Conservation (phyloP, 75 land plant species). For the Pinus taeda region DNA sequence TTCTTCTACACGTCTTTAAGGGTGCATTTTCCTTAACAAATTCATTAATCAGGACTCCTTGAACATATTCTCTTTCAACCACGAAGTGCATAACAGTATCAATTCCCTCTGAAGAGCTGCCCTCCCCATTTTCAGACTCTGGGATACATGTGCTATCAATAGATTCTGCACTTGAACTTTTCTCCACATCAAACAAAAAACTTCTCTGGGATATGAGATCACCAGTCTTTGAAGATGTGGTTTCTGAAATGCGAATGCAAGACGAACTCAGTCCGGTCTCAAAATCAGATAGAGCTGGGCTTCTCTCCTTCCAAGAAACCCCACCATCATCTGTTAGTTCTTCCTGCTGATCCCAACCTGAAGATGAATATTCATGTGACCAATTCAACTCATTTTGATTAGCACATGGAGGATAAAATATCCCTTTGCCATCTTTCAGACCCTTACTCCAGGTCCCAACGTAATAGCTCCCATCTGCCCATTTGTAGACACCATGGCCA, state of each 20-base stretch:
- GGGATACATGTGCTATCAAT: neutral
- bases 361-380: neutral
- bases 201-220: neutral
- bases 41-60: conserved; percentile 33
- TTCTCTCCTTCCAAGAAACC: neutral
- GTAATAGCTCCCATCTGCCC: conserved; percentile 61
- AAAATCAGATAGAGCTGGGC: neutral
- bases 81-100: conserved; percentile 16
- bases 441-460: conserved; percentile 71
- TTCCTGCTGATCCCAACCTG: conserved; percentile 33
- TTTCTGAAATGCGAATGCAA: neutral
- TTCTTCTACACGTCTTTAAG: neutral
- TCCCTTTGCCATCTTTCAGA: conserved; percentile 53
- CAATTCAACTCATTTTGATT: neutral
- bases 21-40: conserved; percentile 11
- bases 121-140: conserved; percentile 62
- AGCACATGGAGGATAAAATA: conserved; percentile 35
- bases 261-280: neutral
- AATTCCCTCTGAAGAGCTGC: conserved; percentile 51
- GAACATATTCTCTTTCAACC: conserved; percentile 24
- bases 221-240: neutral
- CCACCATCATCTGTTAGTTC: neutral
- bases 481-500: conserved; percentile 56
- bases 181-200: neutral
- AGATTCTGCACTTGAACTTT: neutral